Evolutionary conservation across 1,139 yeast species (phyloP), one percentile per base, ranked within the genome.

Genomic region (Kluyveromyces sp.): DNA sequence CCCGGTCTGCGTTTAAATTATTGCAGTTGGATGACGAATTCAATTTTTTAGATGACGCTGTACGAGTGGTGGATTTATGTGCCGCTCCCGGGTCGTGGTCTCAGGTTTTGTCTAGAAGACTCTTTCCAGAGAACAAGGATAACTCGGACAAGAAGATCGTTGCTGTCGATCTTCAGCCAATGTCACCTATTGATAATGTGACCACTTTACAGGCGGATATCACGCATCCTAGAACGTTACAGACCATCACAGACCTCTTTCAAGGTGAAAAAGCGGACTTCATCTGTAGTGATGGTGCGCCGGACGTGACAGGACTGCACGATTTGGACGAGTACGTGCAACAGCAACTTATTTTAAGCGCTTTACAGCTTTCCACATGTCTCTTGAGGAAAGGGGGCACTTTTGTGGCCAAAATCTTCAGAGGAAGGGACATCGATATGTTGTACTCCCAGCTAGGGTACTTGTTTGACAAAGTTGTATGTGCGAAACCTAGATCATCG

Each of bases 71-170:
- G 8, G 98, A 92, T 66, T 71, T 92, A 34, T 92, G 98, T 72
- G 98, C 98, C 16, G 98, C 98, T 3, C 98, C 98, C 1, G 98
- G 98, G 1, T 87, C 96, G 3, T 92, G 98, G 98, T 85, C 95
- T 1, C 98, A 92, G 61, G 98, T 92, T 1, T 73, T 92, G n/a
- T 78, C 94, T 8, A 67, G 84, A 48, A 82, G 80, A 51, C 66
- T 86, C 37, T 76, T 74, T 51, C 68, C 69, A 46, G 72, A 65
- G 30, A 63, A 49, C 41, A 52, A 52, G 18, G 56, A 56, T 13
- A 57, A 57, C 1, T 50, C 45, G 6, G 59, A 58, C 26, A 80
- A 88, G 31, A 83, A 83, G 59, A 85, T 92, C 32, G 94, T 92
- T 12, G 87, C 96, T 0, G 98, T 92, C 2, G 98, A 92, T 64